phyloP scores from a whole-genome alignment of 2,329 filamentous ascomycete genomes.

The Alternaria tenuissima region DNA sequence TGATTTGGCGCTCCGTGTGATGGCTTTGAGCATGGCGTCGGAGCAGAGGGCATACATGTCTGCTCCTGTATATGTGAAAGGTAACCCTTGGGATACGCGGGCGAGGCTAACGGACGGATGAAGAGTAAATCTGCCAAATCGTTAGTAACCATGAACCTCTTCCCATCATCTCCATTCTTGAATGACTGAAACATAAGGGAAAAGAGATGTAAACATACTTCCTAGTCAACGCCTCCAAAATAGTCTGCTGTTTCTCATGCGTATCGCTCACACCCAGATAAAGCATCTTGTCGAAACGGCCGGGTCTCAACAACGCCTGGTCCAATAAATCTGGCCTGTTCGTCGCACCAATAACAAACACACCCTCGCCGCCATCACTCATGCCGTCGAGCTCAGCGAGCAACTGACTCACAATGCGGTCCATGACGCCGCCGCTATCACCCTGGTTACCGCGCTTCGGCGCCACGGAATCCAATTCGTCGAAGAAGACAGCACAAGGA shows the following conservation, averaged over 20 bases:
- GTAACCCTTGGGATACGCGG: slow-evolving; percentile 77
- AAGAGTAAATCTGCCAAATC: slow-evolving; percentile 75
- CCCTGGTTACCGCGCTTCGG: slow-evolving; percentile 97
- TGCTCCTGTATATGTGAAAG: slow-evolving; percentile 96
- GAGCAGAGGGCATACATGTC: slow-evolving; percentile 98
- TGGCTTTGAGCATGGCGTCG: slow-evolving; percentile 98
- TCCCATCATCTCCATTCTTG: too few relatives aligned
- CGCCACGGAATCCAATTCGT: slow-evolving; percentile 91
- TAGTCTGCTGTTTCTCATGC: slow-evolving; percentile 93
- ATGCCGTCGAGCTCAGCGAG: slow-evolving; percentile 96
- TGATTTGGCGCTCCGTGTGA: slow-evolving; percentile 83
- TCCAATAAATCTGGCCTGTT: slow-evolving; percentile 94
- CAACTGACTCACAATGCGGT: slow-evolving; percentile 93
- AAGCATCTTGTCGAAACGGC: slow-evolving; percentile 97
- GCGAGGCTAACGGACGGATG: slow-evolving; percentile 79
- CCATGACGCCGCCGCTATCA: slow-evolving; percentile 97
- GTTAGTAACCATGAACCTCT: too few relatives aligned
- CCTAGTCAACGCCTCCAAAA: slow-evolving; percentile 90
- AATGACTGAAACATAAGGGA: background rate
- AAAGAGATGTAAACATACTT: slow-evolving; percentile 70
- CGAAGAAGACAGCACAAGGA: slow-evolving; percentile 92
- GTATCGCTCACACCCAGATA: slow-evolving; percentile 97
- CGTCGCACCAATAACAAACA: slow-evolving; percentile 96
- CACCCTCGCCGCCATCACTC: slow-evolving; percentile 86
- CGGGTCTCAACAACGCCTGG: slow-evolving; percentile 85